Evolutionary conservation across 129 eudicot genomes (phyloP).

Genomic region (Calendula officinalis): DNA sequence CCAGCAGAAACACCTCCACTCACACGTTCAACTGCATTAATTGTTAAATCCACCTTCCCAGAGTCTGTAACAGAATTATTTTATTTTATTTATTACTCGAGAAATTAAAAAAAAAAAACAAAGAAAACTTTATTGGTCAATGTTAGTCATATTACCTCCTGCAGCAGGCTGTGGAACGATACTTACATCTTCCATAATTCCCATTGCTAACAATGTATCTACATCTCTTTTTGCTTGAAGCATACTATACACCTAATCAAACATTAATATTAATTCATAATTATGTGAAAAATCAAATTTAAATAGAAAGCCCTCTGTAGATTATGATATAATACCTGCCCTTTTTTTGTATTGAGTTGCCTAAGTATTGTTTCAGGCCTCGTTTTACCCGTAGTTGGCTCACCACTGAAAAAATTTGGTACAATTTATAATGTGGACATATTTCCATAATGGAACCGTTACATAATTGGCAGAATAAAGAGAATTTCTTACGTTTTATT

Average conservation of each 20-base stretch:
- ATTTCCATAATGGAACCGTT: not conserved
- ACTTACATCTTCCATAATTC: conserved; percentile 97
- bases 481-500: conserved; percentile 75
- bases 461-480: conserved; percentile 11
- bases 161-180: conserved; percentile 99
- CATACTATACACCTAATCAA: conserved; percentile 85
- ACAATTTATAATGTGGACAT: conserved; percentile 9
- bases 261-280: not conserved
- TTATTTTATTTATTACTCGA: conserved; percentile 12
- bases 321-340: conserved; percentile 59
- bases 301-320: not conserved
- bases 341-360: conserved; percentile 95
- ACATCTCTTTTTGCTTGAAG: conserved; percentile 98
- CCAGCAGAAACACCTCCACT: conserved; percentile 98
- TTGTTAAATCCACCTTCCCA: conserved; percentile 85
- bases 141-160: conserved; percentile 59
- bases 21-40: conserved; percentile 94
- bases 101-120: not conserved
- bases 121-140: not conserved
- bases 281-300: not conserved
- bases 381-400: conserved; percentile 96
- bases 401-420: conserved; percentile 54
- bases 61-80: conserved; percentile 47
- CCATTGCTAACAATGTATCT: conserved; percentile 95
- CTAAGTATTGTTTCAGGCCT: conserved; percentile 95